A percentile compares a stretch with the other conserved stretches of the same genome.
Evolutionary conservation across 371 early-diverging fungal species (phyloP).

Genomic region (Mucor piriformis): DNA sequence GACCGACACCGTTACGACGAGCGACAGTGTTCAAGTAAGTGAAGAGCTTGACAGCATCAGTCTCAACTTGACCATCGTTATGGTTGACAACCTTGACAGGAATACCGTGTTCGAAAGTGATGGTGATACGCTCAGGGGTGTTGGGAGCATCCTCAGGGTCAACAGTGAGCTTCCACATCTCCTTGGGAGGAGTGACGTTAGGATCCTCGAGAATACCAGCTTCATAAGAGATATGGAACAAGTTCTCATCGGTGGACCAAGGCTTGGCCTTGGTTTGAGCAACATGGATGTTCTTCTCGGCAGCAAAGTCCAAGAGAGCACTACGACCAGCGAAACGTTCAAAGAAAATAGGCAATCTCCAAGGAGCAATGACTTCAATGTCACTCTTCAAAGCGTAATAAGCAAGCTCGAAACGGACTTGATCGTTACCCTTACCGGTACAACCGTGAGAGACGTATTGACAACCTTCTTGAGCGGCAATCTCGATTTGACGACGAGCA

Average conservation of each 20-base stretch:
- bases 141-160: slow-evolving; percentile 95
- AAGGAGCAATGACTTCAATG: slow-evolving; percentile 96
- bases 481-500: slow-evolving; percentile 87
- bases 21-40: slow-evolving; percentile 93
- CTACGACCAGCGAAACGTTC: slow-evolving; percentile 93
- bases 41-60: slow-evolving; percentile 86
- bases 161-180: slow-evolving; percentile 98
- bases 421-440: slow-evolving; percentile 99
- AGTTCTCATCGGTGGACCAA: slow-evolving; percentile 98
- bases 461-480: slow-evolving; percentile 91
- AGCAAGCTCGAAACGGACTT: slow-evolving; percentile 97
- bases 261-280: slow-evolving; percentile 95
- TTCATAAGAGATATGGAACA: slow-evolving; percentile 98
- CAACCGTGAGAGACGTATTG: slow-evolving; percentile 96
- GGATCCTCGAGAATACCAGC: slow-evolving; percentile 97
- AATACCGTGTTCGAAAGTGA: slow-evolving; percentile 87
- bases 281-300: slow-evolving; percentile 90
- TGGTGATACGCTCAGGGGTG: slow-evolving; percentile 91
- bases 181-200: slow-evolving; percentile 89
- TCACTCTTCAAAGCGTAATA: slow-evolving; percentile 93
- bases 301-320: slow-evolving; percentile 91
- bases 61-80: slow-evolving; percentile 67
- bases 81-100: slow-evolving; percentile 89
- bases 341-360: slow-evolving; percentile 93
- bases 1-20: slow-evolving; percentile 95